Evolutionary conservation across 371 early-diverging fungal species (phyloP).

Genomic region (Mucor piriformis): DNA sequence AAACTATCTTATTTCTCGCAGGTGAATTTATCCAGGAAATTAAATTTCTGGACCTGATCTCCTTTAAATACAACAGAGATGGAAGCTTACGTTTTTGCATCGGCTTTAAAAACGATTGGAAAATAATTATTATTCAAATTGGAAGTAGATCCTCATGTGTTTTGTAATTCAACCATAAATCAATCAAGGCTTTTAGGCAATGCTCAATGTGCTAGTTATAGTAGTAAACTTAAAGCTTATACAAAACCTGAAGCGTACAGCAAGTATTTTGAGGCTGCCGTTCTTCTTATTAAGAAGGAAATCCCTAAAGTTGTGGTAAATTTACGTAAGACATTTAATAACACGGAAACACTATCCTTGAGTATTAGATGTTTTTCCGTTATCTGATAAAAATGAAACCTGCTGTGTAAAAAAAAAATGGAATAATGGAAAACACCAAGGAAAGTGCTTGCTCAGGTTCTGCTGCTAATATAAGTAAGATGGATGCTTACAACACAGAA

Average conservation of each 20-base stretch:
- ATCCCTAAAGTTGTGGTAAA: conserved; percentile 35
- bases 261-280: conserved; percentile 29
- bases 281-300: conserved; percentile 21
- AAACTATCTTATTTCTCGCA: too few relatives aligned
- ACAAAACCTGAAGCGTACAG: conserved; percentile 20
- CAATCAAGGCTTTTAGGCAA: too few relatives aligned
- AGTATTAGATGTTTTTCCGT: conserved; percentile 22
- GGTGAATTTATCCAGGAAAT: too few relatives aligned
- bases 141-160: conserved; percentile 29
- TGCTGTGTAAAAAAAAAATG: conserved; percentile 26
- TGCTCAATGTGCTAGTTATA: conserved; percentile 30
- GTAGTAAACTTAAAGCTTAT: not conserved
- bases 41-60: too few relatives aligned
- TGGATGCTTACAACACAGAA: conserved; percentile 24
- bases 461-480: conserved; percentile 14
- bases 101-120: conserved; percentile 28
- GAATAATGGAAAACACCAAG: conserved; percentile 5
- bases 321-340: conserved; percentile 28
- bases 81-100: conserved; percentile 3
- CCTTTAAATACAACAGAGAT: conserved; percentile 7
- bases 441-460: conserved; percentile 26
- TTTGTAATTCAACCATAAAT: too few relatives aligned
- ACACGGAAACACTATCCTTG: too few relatives aligned
- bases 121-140: conserved; percentile 32
- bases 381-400: conserved; percentile 11